phyloP scores from a whole-genome alignment of 306 rosid species.

The Malus sieversii region DNA sequence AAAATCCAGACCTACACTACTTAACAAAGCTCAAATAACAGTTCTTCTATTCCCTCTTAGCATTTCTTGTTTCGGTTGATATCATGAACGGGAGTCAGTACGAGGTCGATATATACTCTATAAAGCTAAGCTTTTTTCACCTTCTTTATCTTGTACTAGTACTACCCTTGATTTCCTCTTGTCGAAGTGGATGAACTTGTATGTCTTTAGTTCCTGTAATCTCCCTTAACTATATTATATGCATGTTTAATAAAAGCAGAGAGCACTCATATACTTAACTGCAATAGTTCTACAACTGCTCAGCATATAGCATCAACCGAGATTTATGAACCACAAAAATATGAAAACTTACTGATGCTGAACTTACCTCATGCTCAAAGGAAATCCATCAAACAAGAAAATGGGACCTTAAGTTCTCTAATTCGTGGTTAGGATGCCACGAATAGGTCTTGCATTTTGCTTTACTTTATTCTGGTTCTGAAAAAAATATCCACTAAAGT shows the following conservation, averaged over 20 bases:
- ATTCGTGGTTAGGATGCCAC: not conserved
- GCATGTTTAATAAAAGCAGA: slow-evolving; percentile 1
- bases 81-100: not conserved
- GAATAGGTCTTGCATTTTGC: not conserved
- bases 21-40: slow-evolving; percentile 2
- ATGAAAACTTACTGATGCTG: not conserved
- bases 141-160: not conserved
- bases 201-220: slow-evolving; percentile 1
- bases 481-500: not conserved
- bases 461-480: not conserved
- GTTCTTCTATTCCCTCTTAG: not conserved
- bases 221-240: not conserved
- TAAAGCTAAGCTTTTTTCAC: not conserved
- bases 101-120: not conserved
- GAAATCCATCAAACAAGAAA: not conserved
- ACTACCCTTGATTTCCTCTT: not conserved
- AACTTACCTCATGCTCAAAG: not conserved
- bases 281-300: not conserved
- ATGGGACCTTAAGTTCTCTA: not conserved
- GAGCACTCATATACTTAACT: not conserved
- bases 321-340: not conserved
- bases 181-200: not conserved
- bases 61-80: not conserved
- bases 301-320: not conserved
- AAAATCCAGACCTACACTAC: not conserved